A percentile compares a stretch with the other conserved stretches of the same genome.
Evolutionary conservation across 768 basidiomycete species (phyloP).

Genomic region (Phaffia tasmanica): DNA sequence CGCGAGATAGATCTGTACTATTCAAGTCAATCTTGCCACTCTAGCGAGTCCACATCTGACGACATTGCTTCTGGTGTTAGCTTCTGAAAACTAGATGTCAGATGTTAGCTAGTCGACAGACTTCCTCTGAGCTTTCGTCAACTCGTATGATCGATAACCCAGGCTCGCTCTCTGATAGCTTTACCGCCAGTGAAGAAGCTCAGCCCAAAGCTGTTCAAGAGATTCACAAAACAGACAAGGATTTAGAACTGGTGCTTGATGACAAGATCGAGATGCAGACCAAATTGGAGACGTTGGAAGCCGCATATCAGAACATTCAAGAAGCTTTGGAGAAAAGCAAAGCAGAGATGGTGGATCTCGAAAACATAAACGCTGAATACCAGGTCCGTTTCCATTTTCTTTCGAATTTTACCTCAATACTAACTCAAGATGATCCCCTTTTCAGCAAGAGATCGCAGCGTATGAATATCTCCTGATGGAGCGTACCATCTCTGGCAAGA

Average conservation of each 20-base stretch:
- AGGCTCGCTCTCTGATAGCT: constrained; percentile 31
- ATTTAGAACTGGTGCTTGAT: constrained; percentile 39
- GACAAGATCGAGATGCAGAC: constrained; percentile 58
- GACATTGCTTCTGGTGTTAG: constrained; percentile 33
- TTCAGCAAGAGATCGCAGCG: constrained; percentile 81
- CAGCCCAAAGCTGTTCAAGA: constrained; percentile 37
- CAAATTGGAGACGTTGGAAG: constrained; percentile 75
- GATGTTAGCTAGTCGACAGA: not conserved
- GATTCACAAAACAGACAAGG: too few species aligned
- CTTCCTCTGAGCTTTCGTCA: not conserved
- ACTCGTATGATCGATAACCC: constrained; percentile 27
- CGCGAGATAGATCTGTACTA: not conserved
- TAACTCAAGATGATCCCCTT: not conserved
- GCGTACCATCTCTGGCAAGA: constrained; percentile 68
- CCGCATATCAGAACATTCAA: constrained; percentile 71
- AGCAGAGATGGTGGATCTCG: constrained; percentile 72
- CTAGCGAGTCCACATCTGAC: not conserved
- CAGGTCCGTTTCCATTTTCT: constrained; percentile 39
- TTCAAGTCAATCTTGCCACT: not conserved
- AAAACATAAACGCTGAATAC: constrained; percentile 71
- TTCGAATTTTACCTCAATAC: not conserved
- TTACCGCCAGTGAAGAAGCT: constrained; percentile 41
- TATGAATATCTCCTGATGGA: constrained; percentile 90
- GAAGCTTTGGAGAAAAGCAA: constrained; percentile 74
- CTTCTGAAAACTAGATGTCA: constrained; percentile 65